These are phyloP conservation scores for Septoria petroselini DNA, from an alignment of 2,329 filamentous ascomycete genomes.

Conservation along the genomic window DNA sequence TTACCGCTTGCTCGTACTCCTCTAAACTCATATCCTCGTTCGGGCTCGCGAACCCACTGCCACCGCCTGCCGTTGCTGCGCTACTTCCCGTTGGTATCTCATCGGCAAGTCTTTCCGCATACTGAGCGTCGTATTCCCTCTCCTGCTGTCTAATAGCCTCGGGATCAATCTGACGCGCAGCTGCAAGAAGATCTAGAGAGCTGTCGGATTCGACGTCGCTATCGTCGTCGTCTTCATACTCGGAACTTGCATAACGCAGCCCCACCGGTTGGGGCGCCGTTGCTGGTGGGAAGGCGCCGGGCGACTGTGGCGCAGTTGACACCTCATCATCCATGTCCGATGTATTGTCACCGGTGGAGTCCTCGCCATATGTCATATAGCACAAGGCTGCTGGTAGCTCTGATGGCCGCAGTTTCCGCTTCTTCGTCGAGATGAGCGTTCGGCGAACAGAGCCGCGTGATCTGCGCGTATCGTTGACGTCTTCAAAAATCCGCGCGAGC, in stretches of 20 bases:
- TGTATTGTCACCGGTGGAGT: constrained; percentile 38
- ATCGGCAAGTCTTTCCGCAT: constrained; percentile 49
- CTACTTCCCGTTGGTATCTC: constrained; percentile 50
- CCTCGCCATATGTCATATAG: constrained; percentile 42
- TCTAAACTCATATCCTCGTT: constrained; percentile 23
- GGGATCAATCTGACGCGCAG: constrained; percentile 45
- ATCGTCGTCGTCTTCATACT: constrained; percentile 36
- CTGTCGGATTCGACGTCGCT: constrained; percentile 39
- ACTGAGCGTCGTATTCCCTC: constrained; percentile 47
- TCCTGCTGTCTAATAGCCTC: constrained; percentile 42
- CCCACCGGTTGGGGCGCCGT: constrained; percentile 37
- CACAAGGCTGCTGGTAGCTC: constrained; percentile 44
- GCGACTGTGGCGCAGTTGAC: constrained; percentile 25
- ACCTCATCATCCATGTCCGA: constrained; percentile 39
- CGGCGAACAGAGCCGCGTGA: constrained; percentile 55
- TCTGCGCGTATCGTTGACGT: constrained; percentile 9
- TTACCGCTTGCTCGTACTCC: constrained; percentile 25
- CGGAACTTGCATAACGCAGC: constrained; percentile 28
- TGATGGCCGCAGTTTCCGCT: constrained; percentile 57
- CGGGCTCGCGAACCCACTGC: constrained; percentile 49
- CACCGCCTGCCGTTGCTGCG: constrained; percentile 49
- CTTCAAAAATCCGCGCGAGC: constrained; percentile 38
- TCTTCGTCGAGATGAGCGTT: constrained; percentile 63
- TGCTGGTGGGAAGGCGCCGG: constrained; percentile 28
- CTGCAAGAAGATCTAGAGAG: constrained; percentile 47